phyloP scores from a whole-genome alignment of 176 grass and related monocot genomes.

The Cenchrus purpureus region DNA sequence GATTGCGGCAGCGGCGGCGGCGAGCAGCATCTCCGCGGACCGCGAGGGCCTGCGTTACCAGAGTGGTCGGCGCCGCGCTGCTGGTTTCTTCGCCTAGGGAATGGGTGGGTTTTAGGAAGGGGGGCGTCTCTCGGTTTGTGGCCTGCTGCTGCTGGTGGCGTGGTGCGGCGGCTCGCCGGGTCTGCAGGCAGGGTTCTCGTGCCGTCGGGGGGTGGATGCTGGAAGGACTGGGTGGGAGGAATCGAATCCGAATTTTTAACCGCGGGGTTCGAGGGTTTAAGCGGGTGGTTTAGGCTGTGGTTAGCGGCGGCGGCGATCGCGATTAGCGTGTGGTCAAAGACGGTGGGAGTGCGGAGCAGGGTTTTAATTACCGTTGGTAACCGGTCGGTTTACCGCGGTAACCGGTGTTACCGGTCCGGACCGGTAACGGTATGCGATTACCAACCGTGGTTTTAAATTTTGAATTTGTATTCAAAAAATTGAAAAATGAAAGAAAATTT shows the following conservation, averaged over 20 bases:
- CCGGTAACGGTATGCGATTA: too few species aligned
- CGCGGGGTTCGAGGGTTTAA: slow-evolving; percentile 19
- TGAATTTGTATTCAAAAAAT: too few species aligned
- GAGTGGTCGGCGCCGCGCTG: background rate
- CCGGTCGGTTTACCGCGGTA: too few species aligned
- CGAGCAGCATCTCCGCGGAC: background rate
- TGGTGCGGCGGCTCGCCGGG: slow-evolving; percentile 25
- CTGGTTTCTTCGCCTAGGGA: background rate
- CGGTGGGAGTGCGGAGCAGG: background rate
- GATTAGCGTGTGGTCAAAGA: slow-evolving; percentile 26
- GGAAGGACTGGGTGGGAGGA: background rate
- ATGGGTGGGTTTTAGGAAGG: background rate
- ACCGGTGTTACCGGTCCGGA: too few species aligned
- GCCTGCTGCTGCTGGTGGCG: background rate
- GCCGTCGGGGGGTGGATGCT: background rate
- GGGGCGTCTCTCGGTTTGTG: background rate
- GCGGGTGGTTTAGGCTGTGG: background rate
- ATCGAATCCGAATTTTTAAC: slow-evolving; percentile 2
- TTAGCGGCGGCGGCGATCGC: slow-evolving; percentile 16
- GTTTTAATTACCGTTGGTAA: too few species aligned
- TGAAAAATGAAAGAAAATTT: too few species aligned
- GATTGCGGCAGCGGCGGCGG: background rate
- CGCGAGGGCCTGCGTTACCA: background rate
- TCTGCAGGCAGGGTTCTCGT: too few species aligned
- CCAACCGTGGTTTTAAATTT: too few species aligned